Evolutionary conservation across 1,284 basidiomycete species (phyloP).

Genomic region (Ustilago bromivora): DNA sequence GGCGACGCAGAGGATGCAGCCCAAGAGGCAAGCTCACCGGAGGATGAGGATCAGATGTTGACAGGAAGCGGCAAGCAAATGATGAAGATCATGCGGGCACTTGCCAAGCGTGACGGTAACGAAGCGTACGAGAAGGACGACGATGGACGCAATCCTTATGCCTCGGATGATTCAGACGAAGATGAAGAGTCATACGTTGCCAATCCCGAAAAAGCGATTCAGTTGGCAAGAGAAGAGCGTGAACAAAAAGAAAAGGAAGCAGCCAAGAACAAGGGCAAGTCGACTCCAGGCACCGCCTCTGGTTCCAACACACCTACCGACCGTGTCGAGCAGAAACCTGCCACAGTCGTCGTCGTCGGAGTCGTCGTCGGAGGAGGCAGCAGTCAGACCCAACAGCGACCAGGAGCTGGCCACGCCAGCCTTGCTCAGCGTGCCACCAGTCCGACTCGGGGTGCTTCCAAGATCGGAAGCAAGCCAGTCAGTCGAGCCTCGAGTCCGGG

Average conservation of each 20-base stretch:
- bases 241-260: slow-evolving; percentile 55
- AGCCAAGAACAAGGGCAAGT: slow-evolving; percentile 45
- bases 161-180: slow-evolving; percentile 64
- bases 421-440: slow-evolving; percentile 58
- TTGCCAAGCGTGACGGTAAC: slow-evolving; percentile 63
- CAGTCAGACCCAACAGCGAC: slow-evolving; percentile 36
- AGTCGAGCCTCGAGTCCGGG: slow-evolving; percentile 48
- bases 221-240: slow-evolving; percentile 65
- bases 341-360: not conserved
- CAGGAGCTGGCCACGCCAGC: slow-evolving; percentile 58
- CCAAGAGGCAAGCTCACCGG: slow-evolving; percentile 45
- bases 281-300: slow-evolving; percentile 23
- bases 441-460: slow-evolving; percentile 43
- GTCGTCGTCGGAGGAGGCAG: not conserved
- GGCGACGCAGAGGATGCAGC: slow-evolving; percentile 56
- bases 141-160: slow-evolving; percentile 66
- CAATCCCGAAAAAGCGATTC: slow-evolving; percentile 68
- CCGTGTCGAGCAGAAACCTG: slow-evolving; percentile 45
- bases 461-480: slow-evolving; percentile 54
- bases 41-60: slow-evolving; percentile 60
- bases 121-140: slow-evolving; percentile 68
- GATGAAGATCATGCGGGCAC: slow-evolving; percentile 69
- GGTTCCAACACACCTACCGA: slow-evolving; percentile 46
- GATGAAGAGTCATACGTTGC: slow-evolving; percentile 65
- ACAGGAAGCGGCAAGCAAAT: slow-evolving; percentile 68